Evolutionary conservation across 768 basidiomycete species (phyloP).

Genomic region (Amanita phalloides): DNA sequence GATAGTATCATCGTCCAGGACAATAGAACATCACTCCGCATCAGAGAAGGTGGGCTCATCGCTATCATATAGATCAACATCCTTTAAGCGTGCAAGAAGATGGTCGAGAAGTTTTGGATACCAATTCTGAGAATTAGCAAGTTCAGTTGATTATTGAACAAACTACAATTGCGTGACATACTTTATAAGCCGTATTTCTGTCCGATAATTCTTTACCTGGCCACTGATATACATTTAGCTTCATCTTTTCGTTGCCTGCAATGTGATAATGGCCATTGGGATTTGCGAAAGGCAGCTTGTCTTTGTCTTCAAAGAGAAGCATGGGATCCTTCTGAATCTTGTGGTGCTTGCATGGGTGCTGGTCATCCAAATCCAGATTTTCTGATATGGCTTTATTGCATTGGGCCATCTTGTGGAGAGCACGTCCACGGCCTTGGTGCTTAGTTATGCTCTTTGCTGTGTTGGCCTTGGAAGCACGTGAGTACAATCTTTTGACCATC

Average conservation of each 20-base stretch:
- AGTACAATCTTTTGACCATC: constrained; percentile 21
- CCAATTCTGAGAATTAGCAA: not conserved
- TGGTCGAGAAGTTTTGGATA: constrained; percentile 17
- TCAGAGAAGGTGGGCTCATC: constrained; percentile 13
- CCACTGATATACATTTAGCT: constrained; percentile 8
- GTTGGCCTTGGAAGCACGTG: constrained; percentile 19
- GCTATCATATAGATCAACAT: constrained; percentile 10
- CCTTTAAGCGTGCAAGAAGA: constrained; percentile 16
- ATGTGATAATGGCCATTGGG: constrained; percentile 11
- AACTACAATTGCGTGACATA: constrained; percentile 1
- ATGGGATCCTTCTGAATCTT: no score
- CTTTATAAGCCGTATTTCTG: constrained; percentile 12
- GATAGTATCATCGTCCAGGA: constrained; percentile 11
- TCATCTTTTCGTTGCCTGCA: constrained; percentile 5
- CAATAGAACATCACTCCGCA: constrained; percentile 12
- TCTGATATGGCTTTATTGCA: not conserved
- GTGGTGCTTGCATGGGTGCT: no score
- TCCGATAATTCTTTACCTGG: constrained; percentile 3
- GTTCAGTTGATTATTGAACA: not conserved
- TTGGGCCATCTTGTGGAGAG: not conserved
- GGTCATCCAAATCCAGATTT: not conserved
- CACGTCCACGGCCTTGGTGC: not conserved
- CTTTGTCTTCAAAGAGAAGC: no score
- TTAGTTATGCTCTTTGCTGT: constrained; percentile 8
- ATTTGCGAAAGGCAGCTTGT: no score